Conservation (phyloP, 2,329 filamentous ascomycete genomes). For the Aphanocladium album region DNA sequence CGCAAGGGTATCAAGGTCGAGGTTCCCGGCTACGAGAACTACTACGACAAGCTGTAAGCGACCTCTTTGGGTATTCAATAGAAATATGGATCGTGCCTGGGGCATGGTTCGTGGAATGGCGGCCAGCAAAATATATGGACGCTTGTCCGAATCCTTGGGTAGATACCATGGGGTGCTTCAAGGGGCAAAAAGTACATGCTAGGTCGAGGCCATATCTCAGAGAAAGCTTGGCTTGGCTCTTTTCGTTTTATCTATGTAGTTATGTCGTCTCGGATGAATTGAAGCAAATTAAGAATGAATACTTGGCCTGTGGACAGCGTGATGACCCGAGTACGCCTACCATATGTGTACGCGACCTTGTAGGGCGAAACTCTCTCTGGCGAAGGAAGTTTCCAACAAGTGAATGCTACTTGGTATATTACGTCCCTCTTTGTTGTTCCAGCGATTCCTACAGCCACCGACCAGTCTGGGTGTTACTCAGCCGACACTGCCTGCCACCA, state of each 20-base stretch:
- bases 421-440: too few relatives aligned
- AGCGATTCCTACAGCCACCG: too few relatives aligned
- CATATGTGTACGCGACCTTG: too few relatives aligned
- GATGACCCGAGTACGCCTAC: too few relatives aligned
- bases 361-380: too few relatives aligned
- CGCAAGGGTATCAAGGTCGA: slow-evolving; percentile 99
- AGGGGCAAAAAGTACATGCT: slow-evolving; percentile 29
- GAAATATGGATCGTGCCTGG: slow-evolving; percentile 41
- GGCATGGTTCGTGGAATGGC: slow-evolving; percentile 38
- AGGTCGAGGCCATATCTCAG: slow-evolving; percentile 32
- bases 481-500: too few relatives aligned
- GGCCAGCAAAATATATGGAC: slow-evolving; percentile 28
- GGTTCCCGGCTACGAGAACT: slow-evolving; percentile 91
- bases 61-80: slow-evolving; percentile 38
- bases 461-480: too few relatives aligned
- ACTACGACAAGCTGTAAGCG: slow-evolving; percentile 97
- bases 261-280: slow-evolving; percentile 38
- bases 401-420: too few relatives aligned
- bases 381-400: too few relatives aligned
- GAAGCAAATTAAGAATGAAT: slow-evolving; percentile 31
- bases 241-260: slow-evolving; percentile 36
- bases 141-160: slow-evolving; percentile 24
- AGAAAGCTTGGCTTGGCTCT: slow-evolving; percentile 33
- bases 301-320: background rate
- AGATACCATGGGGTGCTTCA: slow-evolving; percentile 20